Conservation (phyloP, 345 rosid genomes). For the Isatis tinctoria region DNA sequence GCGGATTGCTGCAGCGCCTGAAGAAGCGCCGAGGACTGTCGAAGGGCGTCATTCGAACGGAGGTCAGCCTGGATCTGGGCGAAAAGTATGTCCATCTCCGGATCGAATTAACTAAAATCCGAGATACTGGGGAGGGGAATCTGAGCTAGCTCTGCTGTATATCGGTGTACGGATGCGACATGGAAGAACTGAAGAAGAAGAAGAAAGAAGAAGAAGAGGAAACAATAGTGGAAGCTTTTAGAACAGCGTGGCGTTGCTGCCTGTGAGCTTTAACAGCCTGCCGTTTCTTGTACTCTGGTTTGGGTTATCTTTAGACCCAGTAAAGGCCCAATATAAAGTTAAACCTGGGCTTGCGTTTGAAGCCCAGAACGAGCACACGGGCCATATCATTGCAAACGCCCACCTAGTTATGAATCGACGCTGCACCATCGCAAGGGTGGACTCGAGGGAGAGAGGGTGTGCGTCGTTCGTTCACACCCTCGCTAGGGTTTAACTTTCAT, state of each 20-base stretch:
- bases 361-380: too few species aligned
- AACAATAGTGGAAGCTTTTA: not conserved
- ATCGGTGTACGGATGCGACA: constrained; percentile 1
- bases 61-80: constrained; percentile 99
- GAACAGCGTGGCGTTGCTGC: constrained; percentile 1
- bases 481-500: constrained; percentile 8
- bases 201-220: not conserved
- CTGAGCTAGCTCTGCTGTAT: not conserved
- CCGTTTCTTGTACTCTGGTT: not conserved
- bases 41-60: constrained; percentile 96
- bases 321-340: not conserved
- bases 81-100: constrained; percentile 77
- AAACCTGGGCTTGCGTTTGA: not conserved
- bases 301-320: not conserved
- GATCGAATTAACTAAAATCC: not conserved
- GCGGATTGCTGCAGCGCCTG: constrained; percentile 96
- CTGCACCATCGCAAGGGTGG: not conserved
- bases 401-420: not conserved
- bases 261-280: constrained; percentile 1
- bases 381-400: too few species aligned
- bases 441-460: not conserved
- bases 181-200: constrained; percentile 15
- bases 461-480: not conserved
- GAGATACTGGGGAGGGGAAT: not conserved
- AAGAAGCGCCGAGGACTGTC: constrained; percentile 88